Evolutionary conservation across 106 monocot species (phyloP).

Genomic region (Dactylorhiza incarnata): DNA sequence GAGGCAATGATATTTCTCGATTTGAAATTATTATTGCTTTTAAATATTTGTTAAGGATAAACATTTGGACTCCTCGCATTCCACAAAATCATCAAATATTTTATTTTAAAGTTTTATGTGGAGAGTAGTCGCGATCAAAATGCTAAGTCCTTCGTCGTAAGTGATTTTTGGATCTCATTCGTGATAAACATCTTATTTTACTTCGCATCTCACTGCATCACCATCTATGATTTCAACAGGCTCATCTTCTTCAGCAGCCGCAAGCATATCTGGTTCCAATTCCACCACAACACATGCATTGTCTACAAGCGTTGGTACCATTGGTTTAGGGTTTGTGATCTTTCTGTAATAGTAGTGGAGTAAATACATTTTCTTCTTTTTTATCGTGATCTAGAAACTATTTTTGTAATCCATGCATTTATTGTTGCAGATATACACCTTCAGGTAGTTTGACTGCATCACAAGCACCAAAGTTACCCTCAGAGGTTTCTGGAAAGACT

Average conservation of each 20-base stretch:
- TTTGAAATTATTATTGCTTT: too few species aligned
- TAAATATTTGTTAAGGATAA: too few species aligned
- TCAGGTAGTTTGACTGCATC: constrained; percentile 19
- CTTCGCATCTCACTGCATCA: too few species aligned
- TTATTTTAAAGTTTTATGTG: too few species aligned
- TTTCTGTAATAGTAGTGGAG: background rate
- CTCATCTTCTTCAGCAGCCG: constrained; percentile 5
- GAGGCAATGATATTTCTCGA: too few species aligned
- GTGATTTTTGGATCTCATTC: too few species aligned
- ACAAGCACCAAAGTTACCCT: constrained; percentile 65
- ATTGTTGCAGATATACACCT: constrained; percentile 10
- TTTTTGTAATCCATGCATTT: background rate
- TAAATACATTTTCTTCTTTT: background rate
- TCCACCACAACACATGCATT: constrained; percentile 7
- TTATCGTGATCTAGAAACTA: background rate
- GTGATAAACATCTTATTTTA: too few species aligned
- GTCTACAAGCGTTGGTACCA: constrained; percentile 16
- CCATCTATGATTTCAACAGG: constrained; percentile 4
- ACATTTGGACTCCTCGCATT: too few species aligned
- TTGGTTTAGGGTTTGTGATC: background rate
- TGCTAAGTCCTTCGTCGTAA: too few species aligned
- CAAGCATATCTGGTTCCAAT: constrained; percentile 2
- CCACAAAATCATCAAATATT: too few species aligned
- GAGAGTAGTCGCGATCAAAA: too few species aligned
- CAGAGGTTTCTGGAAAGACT: constrained; percentile 79